Evolutionary conservation across 1,284 basidiomycete species (phyloP), one percentile per base, ranked within the genome.

Genomic region (Hortiboletus rubellus): DNA sequence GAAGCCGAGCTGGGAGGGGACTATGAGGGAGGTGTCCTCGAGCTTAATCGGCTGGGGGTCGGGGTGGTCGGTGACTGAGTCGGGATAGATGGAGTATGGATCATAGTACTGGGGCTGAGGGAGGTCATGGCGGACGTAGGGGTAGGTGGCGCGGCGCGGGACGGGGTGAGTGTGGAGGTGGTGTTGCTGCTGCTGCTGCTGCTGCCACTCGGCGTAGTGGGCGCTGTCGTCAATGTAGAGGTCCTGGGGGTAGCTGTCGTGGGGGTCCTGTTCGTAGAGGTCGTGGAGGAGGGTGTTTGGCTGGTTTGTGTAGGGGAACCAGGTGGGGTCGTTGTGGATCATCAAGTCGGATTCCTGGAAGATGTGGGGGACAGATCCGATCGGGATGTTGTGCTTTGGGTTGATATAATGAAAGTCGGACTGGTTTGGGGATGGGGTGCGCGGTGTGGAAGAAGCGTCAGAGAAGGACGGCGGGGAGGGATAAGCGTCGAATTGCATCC

Each of bases 401-500:
- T 61, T 67, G 46, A 55, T 43, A 34, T 54, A 62, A 38, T 74
- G 67, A 70, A 80, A 67, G 69, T 81, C 79, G 61, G 79, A 65
- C 43, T 74, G 71, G 59, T 74, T 77, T 6, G 87, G 87, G 2
- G 86, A 87, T 3, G 87, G 87, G 0, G 87, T 89, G 57, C 86
- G 82, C 7, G 87, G 87, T 3, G 86, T 81, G 58, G 86, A 82
- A 50, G 69, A 80, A 40, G 80, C 76, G 74, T 82, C 81, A 58
- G 81, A 80, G 69, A 78, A 81, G 60, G 72, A 79, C 60, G 71
- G 59, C 43, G 80, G 74, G 54, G 83, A 79, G 60, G 81, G 76
- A 74, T 85, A 87, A 18, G 77, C 72, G 76, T 87, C 85, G 72
- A 85, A 87, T 72, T 87, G 85, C 84, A 88, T 87, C 47, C 47